Evolutionary conservation across 306 rosid genomes (phyloP).

Genomic region (Lablab purpureus): DNA sequence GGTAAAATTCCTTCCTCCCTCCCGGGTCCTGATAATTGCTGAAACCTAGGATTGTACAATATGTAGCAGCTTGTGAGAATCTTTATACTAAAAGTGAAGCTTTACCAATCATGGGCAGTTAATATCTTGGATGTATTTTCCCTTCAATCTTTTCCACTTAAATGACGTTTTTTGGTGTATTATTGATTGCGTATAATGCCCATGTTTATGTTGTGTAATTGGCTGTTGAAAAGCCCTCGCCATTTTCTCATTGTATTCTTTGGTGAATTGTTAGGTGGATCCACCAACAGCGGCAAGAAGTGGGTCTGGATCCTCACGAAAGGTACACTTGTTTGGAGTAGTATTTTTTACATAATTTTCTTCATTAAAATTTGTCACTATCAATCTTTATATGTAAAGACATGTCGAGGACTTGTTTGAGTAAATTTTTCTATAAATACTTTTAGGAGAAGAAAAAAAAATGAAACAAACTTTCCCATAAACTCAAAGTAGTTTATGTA

Average conservation of each 20-base stretch:
- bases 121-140: constrained; percentile 8
- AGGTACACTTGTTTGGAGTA: constrained; percentile 63
- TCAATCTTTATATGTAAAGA: background rate
- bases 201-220: constrained; percentile 33
- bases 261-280: constrained; percentile 68
- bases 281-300: constrained; percentile 78
- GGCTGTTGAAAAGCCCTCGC: constrained; percentile 34
- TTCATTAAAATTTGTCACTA: constrained; percentile 19
- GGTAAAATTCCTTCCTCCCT: background rate
- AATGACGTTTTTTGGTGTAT: constrained; percentile 8
- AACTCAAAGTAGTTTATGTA: too few relatives aligned
- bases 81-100: constrained; percentile 9
- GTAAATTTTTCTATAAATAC: too few relatives aligned
- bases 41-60: constrained; percentile 21
- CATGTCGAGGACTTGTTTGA: too few relatives aligned
- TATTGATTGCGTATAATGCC: constrained; percentile 28
- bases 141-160: background rate
- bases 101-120: constrained; percentile 35
- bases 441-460: too few relatives aligned
- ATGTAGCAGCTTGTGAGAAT: constrained; percentile 20
- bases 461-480: too few relatives aligned
- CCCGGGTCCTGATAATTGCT: constrained; percentile 19
- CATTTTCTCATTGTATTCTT: constrained; percentile 16
- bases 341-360: constrained; percentile 33
- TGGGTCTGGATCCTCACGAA: constrained; percentile 89